Evolutionary conservation across 805 yeast species (phyloP).

Genomic region (Ogataea dorogensis): DNA sequence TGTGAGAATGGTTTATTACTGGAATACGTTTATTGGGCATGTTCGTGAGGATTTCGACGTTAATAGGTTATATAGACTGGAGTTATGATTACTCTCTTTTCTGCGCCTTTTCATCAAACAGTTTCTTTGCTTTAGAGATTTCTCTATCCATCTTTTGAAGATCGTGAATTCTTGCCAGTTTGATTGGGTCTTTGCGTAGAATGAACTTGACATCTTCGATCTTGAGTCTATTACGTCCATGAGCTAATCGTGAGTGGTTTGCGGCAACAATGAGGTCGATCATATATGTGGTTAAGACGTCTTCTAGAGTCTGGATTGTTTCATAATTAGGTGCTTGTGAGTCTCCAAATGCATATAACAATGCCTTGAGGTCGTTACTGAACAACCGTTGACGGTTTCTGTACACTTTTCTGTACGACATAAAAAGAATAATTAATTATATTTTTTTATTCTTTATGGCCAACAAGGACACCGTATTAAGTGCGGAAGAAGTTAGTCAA

Average conservation of each 20-base stretch:
- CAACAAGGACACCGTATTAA: conserved; percentile 2
- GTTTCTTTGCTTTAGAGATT: conserved; percentile 63
- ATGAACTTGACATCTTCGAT: conserved; percentile 75
- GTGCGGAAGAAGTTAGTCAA: conserved; percentile 38
- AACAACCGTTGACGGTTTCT: conserved; percentile 31
- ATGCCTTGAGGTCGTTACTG: conserved; percentile 47
- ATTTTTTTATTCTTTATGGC: background rate
- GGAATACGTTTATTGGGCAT: conserved; percentile 78
- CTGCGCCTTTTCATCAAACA: conserved; percentile 51
- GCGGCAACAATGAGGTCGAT: conserved; percentile 51
- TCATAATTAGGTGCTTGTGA: conserved; percentile 64
- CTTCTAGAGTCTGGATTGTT: conserved; percentile 65
- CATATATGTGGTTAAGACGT: conserved; percentile 61
- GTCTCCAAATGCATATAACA: conserved; percentile 74
- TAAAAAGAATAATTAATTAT: conserved; percentile 2
- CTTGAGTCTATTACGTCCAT: conserved; percentile 55
- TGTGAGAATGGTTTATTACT: conserved; percentile 50
- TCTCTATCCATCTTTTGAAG: conserved; percentile 57
- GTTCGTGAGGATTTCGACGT: conserved; percentile 34
- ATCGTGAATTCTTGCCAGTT: conserved; percentile 69
- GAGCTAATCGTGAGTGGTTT: conserved; percentile 52
- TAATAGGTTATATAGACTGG: conserved; percentile 30
- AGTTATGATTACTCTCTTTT: conserved; percentile 21
- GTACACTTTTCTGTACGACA: conserved; percentile 14
- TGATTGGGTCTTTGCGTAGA: conserved; percentile 60